Evolutionary conservation across 169 alveolate species (phyloP).

Genomic region (Cryptosporidium canis): DNA sequence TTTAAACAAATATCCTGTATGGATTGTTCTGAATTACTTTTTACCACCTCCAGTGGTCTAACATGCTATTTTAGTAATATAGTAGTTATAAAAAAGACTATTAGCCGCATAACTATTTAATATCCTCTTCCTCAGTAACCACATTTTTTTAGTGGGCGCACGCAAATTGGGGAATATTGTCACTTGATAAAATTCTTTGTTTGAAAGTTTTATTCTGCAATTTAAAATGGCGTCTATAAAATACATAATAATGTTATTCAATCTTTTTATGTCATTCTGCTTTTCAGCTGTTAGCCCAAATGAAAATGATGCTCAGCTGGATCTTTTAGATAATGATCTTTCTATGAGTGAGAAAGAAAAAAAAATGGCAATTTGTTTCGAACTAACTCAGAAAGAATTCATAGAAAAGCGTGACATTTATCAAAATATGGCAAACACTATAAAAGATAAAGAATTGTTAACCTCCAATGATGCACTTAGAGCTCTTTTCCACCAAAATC

Average conservation of each 20-base stretch:
- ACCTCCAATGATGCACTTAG: slow-evolving; percentile 29
- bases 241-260: not conserved
- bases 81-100: not conserved
- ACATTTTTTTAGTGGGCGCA: not conserved
- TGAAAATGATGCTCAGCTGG: slow-evolving; percentile 2
- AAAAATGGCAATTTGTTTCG: slow-evolving; percentile 55
- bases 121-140: not conserved
- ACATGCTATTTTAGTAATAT: not conserved
- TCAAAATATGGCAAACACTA: slow-evolving; percentile 35
- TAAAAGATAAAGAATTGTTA: not conserved
- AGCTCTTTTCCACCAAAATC: slow-evolving; percentile 61
- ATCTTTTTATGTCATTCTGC: not conserved
- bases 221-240: not conserved
- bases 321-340: slow-evolving; percentile 4
- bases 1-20: not conserved
- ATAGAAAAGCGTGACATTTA: slow-evolving; percentile 27
- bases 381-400: slow-evolving; percentile 54
- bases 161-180: not conserved
- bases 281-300: not conserved
- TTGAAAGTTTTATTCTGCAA: not conserved
- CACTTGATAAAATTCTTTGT: not conserved
- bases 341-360: slow-evolving; percentile 6
- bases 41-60: not conserved
- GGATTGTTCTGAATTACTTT: not conserved
- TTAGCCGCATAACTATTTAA: not conserved